These are phyloP conservation scores for Dictyostelium citrinum DNA, from an alignment of 78 protist species.

Conservation along the genomic window DNA sequence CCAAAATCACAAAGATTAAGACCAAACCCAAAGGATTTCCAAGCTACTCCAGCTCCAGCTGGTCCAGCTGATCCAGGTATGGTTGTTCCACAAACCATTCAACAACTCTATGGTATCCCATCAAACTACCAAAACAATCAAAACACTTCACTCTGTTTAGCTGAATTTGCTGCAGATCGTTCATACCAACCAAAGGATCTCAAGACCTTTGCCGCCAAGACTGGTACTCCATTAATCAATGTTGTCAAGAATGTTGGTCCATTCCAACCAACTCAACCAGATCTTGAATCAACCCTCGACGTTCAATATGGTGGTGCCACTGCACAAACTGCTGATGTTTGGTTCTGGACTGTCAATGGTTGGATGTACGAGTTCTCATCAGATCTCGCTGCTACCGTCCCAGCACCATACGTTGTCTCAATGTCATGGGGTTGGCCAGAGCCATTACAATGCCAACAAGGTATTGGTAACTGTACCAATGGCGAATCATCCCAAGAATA, in stretches of 20 bases:
- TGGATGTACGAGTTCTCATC: conserved; percentile 66
- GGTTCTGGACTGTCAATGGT: conserved; percentile 53
- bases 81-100: conserved; percentile 66
- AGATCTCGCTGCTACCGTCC: not conserved
- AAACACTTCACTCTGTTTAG: conserved; percentile 40
- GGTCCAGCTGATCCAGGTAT: conserved; percentile 27
- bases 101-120: conserved; percentile 52
- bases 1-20: conserved; percentile 4
- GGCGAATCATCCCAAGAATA: conserved; percentile 5
- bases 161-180: conserved; percentile 62
- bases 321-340: conserved; percentile 6
- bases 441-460: conserved; percentile 23
- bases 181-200: conserved; percentile 50
- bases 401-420: conserved; percentile 62
- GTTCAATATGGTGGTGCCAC: conserved; percentile 63
- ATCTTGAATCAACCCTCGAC: conserved; percentile 61
- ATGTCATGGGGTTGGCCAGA: conserved; percentile 71
- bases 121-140: not conserved
- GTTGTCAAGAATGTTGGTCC: conserved; percentile 47
- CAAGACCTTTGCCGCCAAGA: conserved; percentile 25
- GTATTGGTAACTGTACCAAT: conserved; percentile 7
- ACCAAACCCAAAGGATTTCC: not conserved
- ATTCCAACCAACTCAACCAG: conserved; percentile 25
- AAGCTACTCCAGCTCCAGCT: not conserved
- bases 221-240: conserved; percentile 34